Percentiles rank a stretch among this genome's conserved stretches.
These are phyloP conservation scores for Asterochloris sp. DNA, from an alignment of 139 green algal genomes.

Conservation along the genomic window DNA sequence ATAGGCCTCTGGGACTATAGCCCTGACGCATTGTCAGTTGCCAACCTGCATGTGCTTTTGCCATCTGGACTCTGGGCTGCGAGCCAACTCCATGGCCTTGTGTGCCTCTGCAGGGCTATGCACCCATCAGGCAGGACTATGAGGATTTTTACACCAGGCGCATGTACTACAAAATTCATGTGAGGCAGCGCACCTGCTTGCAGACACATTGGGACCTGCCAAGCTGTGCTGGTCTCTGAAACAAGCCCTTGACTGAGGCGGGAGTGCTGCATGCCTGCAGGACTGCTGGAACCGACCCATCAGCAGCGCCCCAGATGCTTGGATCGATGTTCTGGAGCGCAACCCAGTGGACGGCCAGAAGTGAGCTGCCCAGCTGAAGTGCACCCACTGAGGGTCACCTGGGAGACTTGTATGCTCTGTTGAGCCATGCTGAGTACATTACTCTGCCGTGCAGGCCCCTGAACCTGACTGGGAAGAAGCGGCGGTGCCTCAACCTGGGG, in stretches of 20 bases:
- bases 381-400: no score
- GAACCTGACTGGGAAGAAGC: constrained; percentile 50
- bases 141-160: constrained; percentile 96
- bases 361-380: constrained; percentile 7
- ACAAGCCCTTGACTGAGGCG: no score
- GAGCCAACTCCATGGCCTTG: neutral
- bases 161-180: constrained; percentile 87
- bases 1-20: neutral
- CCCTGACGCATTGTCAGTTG: neutral
- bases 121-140: constrained; percentile 78
- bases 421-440: neutral
- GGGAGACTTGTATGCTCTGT: no score
- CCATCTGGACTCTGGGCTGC: neutral
- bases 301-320: constrained; percentile 76
- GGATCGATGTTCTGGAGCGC: constrained; percentile 90
- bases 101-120: constrained; percentile 69
- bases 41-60: neutral
- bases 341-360: constrained; percentile 48
- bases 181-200: constrained; percentile 23
- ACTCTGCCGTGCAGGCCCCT: constrained; percentile 32
- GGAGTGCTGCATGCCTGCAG: constrained; percentile 33
- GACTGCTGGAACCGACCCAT: constrained; percentile 97
- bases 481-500: constrained; percentile 89
- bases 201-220: no score
- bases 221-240: no score